These are phyloP conservation scores for Lactarius akahatsu DNA, from an alignment of 768 basidiomycete species.

Conservation along the genomic window DNA sequence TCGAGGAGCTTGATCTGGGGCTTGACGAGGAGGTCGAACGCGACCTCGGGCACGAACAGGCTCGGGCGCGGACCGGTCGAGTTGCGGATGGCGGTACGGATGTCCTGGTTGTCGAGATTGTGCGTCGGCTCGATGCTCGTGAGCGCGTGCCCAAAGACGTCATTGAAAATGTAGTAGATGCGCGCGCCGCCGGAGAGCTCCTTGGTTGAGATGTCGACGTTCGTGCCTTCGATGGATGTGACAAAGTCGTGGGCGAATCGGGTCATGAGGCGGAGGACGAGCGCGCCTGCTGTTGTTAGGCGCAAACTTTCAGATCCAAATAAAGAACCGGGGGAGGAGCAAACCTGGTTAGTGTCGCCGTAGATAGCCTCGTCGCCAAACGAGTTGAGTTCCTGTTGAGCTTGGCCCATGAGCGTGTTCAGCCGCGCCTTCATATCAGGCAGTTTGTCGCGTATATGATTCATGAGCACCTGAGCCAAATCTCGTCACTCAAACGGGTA, in stretches of 20 bases:
- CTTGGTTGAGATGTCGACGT: conserved; percentile 94
- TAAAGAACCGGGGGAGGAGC: neutral
- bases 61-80: conserved; percentile 96
- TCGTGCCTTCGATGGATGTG: conserved; percentile 95
- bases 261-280: conserved; percentile 96
- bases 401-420: conserved; percentile 98
- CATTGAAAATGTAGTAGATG: conserved; percentile 99
- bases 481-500: neutral
- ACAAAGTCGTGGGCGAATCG: conserved; percentile 97
- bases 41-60: conserved; percentile 94
- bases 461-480: conserved; percentile 75
- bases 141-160: conserved; percentile 92
- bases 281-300: conserved; percentile 64
- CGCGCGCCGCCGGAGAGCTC: conserved; percentile 97
- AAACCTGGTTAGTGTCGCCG: conserved; percentile 84
- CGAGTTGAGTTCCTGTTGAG: conserved; percentile 95
- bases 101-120: conserved; percentile 91
- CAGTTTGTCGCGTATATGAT: conserved; percentile 96
- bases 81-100: conserved; percentile 96
- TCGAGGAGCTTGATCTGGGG: conserved; percentile 97
- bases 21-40: conserved; percentile 95
- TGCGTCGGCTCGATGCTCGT: conserved; percentile 86
- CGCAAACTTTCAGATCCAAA: neutral
- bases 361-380: conserved; percentile 93
- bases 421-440: conserved; percentile 99